Evolutionary conservation across 129 eudicot genomes (phyloP), one percentile per base, ranked within the genome.

Genomic region (Solidago caesia): DNA sequence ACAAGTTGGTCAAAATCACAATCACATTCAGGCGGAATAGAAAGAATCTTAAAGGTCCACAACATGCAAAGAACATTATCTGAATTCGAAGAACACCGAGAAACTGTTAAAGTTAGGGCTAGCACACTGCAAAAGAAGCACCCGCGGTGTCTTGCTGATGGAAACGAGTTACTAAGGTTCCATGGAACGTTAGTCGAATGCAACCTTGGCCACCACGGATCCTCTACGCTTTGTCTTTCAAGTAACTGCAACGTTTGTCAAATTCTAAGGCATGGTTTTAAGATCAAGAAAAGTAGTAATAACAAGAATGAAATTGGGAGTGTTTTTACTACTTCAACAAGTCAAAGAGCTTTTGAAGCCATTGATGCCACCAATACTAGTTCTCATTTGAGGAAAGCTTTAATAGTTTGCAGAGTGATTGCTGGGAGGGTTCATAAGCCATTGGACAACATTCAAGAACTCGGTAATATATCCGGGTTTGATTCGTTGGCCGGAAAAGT

Each of bases 401-500:
- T 92, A 74, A 88, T 92, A 42, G 96, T 92, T 10, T 92, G 98
- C 69, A 84, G 98, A 74, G 98, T 92, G 60, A 88, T 92, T 68
- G 98, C 98, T 0, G 98, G 98, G 9, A 89, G 98, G 60, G 96
- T 92, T 59, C 98, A 89, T 68, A 84, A 89, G 80, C 96, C 96
- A 2, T 64, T 86, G 86, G 96, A 92, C 78, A 87, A 88, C 75
- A 49, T 87, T 72, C 88, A 92, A 77, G 98, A 92, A 67, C 62
- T 92, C 79, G 85, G 79, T 68, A 92, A 89, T 27, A 90, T 87
- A 81, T 85, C 96, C 0, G 98, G 98, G 29, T 92, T 92, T 70
- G 98, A 92, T 84, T 92, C 98, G 5, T 78, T 92, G 86, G 98
- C 98, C 13, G 98, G 98, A 46, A 92, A 92, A 90, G 96, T 92